phyloP scores from a whole-genome alignment of 306 rosid species.

The Notholithocarpus densiflorus region DNA sequence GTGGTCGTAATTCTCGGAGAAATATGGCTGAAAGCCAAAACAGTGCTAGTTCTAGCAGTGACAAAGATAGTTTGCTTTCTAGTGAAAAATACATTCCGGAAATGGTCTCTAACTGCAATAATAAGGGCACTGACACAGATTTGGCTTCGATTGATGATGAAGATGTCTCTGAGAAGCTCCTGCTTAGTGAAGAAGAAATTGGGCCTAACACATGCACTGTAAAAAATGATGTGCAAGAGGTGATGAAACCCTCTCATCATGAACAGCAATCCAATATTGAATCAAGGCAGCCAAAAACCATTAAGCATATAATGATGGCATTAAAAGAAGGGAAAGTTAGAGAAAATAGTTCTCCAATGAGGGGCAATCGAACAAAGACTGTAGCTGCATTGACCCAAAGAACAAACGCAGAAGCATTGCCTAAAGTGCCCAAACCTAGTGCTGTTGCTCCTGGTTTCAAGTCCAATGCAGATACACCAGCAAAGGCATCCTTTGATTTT shows the following conservation, averaged over 20 bases:
- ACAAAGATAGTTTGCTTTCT: slow-evolving; percentile 76
- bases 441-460: slow-evolving; percentile 46
- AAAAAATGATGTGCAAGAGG: slow-evolving; percentile 45
- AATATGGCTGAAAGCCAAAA: slow-evolving; percentile 87
- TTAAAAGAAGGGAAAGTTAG: slow-evolving; percentile 77
- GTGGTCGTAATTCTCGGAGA: slow-evolving; percentile 45
- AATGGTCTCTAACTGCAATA: slow-evolving; percentile 32
- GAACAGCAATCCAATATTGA: slow-evolving; percentile 54
- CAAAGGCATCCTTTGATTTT: slow-evolving; percentile 56
- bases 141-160: slow-evolving; percentile 57
- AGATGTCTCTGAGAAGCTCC: slow-evolving; percentile 52
- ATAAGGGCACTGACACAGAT: slow-evolving; percentile 56
- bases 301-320: slow-evolving; percentile 79
- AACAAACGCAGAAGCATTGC: slow-evolving; percentile 43
- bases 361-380: slow-evolving; percentile 57
- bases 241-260: slow-evolving; percentile 38
- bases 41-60: slow-evolving; percentile 82
- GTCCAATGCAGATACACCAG: slow-evolving; percentile 53
- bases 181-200: slow-evolving; percentile 47
- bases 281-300: slow-evolving; percentile 70
- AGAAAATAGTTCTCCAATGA: slow-evolving; percentile 82
- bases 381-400: slow-evolving; percentile 47
- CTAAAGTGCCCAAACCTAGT: slow-evolving; percentile 71
- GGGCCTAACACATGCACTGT: slow-evolving; percentile 31
- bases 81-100: slow-evolving; percentile 56